phyloP scores from a whole-genome alignment of 2,329 filamentous ascomycete species.

The Epichloe typhina region DNA sequence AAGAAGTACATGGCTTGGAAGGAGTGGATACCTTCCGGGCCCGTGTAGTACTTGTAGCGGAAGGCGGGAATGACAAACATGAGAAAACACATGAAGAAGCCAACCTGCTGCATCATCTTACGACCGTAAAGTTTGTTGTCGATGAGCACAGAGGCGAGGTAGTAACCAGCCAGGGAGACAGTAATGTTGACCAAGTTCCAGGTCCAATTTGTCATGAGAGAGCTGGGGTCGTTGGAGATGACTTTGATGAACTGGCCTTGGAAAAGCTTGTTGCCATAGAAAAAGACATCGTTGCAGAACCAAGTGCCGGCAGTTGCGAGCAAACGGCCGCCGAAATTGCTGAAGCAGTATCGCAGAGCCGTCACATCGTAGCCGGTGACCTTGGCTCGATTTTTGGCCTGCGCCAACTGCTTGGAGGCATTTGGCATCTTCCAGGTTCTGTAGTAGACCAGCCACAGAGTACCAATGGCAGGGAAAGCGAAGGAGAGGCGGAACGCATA shows the following conservation, averaged over 20 bases:
- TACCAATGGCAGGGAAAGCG: slow-evolving; percentile 78
- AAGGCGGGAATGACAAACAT: slow-evolving; percentile 88
- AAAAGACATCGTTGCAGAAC: slow-evolving; percentile 97
- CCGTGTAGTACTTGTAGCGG: slow-evolving; percentile 72
- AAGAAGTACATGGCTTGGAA: slow-evolving; percentile 99
- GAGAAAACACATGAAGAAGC: slow-evolving; percentile 86
- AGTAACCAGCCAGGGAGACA: slow-evolving; percentile 79
- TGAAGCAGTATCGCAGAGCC: slow-evolving; percentile 66
- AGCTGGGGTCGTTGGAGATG: slow-evolving; percentile 54
- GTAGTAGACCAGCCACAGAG: slow-evolving; percentile 91
- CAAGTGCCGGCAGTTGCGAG: slow-evolving; percentile 77
- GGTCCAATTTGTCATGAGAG: slow-evolving; percentile 76
- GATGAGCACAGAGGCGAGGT: slow-evolving; percentile 75
- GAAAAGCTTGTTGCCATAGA: slow-evolving; percentile 98
- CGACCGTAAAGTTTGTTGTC: slow-evolving; percentile 95
- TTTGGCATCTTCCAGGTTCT: slow-evolving; percentile 89
- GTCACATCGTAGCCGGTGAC: slow-evolving; percentile 89
- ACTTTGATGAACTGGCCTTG: slow-evolving; percentile 80
- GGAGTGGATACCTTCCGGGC: slow-evolving; percentile 55
- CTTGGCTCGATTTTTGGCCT: slow-evolving; percentile 72
- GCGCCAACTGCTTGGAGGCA: slow-evolving; percentile 67
- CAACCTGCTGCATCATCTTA: slow-evolving; percentile 91
- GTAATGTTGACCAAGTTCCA: slow-evolving; percentile 89
- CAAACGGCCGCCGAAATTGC: slow-evolving; percentile 74
- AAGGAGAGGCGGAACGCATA: slow-evolving; percentile 91